Base-by-base conservation (phyloP, 257 asterid species). In the Petunia secreta region DNA sequence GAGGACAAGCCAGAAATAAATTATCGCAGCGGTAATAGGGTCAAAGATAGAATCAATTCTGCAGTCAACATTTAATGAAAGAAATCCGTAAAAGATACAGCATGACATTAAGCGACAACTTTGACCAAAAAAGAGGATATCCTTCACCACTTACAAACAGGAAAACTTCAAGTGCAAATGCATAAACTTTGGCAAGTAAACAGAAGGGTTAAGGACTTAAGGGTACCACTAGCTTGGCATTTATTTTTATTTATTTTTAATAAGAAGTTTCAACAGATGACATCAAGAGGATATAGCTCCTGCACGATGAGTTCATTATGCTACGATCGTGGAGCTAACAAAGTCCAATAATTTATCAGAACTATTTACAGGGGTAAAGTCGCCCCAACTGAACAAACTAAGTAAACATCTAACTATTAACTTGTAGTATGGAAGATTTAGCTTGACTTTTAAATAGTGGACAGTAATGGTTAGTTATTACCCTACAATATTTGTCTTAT, bases 151-250 rank as follows among this genome's bases (percentile, higher is more conserved):
- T 9, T 68, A 63, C 14, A 44, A 68, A 44, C 40, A 68, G 40
- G 75, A 68, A 41, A 68, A 68, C 9, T 69, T 69, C 43, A 46
- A 69, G 77, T 69, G 38, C 48, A 46, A 69, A 25, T 40, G 25
- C 59, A 69, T 44, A 69, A 69, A 46, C 10, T 10, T 16, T 69
- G 77, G 59, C 77, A 9, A 46, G 41, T 46, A 48, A 40, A 46
- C 9, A 69, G 77, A 46, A 44, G 34, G 25, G 16, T 25, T 25
- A 25, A 25, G 25, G 25, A 25, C 25, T 25, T 25, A 46, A 44
- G 34, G 25, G 16, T 44, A 69, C 5, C 40, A 69, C 46, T 69
- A 69, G 77, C 41, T 69, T 69, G 25, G 10, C 41, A 69, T 46
- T 46, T 25, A 25, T 25, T 25, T 25, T 25, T 25, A 25, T 25